phyloP scores from a whole-genome alignment of 1,284 basidiomycete genomes.

The Moniliophthora roreri region DNA sequence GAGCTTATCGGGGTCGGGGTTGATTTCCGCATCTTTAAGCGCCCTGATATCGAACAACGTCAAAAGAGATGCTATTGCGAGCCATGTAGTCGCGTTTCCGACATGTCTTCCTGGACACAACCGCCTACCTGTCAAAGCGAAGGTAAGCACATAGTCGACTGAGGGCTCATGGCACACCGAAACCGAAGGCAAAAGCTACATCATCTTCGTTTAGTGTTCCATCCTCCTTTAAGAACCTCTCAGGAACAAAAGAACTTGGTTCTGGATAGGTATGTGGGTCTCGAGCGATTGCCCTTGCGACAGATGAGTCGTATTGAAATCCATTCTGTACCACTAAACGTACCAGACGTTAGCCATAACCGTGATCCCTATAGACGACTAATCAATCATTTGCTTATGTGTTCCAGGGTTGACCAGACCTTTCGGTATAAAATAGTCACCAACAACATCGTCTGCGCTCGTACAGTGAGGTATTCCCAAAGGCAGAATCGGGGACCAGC shows the following conservation, averaged over 20 bases:
- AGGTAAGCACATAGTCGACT: too few relatives aligned
- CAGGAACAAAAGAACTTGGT: constrained; percentile 27
- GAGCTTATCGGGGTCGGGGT: too few relatives aligned
- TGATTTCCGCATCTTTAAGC: too few relatives aligned
- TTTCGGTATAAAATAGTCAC: constrained; percentile 28
- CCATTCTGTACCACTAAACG: neutral
- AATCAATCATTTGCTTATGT: too few relatives aligned
- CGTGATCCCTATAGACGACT: constrained; percentile 17
- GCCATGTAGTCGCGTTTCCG: too few relatives aligned
- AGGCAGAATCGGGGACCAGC: constrained; percentile 28
- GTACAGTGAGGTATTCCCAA: constrained; percentile 23
- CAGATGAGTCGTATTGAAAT: neutral
- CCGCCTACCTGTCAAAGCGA: too few relatives aligned
- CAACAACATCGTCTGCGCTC: constrained; percentile 23
- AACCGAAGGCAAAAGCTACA: too few relatives aligned
- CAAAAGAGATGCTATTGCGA: too few relatives aligned
- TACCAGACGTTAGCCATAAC: constrained; percentile 28
- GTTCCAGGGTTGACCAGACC: constrained; percentile 11
- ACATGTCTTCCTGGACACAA: too few relatives aligned
- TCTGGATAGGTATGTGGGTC: constrained; percentile 22
- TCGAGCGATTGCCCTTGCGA: constrained; percentile 25
- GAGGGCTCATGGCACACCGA: too few relatives aligned
- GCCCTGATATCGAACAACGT: too few relatives aligned
- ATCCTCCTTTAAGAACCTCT: constrained; percentile 19
- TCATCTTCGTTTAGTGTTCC: too few relatives aligned